phyloP scores from a whole-genome alignment of 1,139 yeast genomes.

The Magnusiomyces tetraspermus region DNA sequence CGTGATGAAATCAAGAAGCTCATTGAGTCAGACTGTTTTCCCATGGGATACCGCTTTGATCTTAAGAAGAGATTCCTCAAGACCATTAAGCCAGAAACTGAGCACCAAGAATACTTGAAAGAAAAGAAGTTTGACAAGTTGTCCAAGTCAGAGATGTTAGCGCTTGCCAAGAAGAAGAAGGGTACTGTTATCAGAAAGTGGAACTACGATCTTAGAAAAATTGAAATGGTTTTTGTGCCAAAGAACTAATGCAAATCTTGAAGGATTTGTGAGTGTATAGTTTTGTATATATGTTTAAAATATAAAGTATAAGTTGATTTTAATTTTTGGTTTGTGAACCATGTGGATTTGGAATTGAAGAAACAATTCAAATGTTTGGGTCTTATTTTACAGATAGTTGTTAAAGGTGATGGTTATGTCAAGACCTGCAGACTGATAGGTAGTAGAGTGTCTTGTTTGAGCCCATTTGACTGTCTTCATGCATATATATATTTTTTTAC shows the following conservation, averaged over 20 bases:
- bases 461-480: too few relatives aligned
- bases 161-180: constrained; percentile 14
- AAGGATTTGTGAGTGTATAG: background rate
- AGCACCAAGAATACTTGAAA: constrained; percentile 11
- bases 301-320: too few relatives aligned
- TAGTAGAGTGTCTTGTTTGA: too few relatives aligned
- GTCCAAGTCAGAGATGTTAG: constrained; percentile 24
- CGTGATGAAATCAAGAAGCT: constrained; percentile 16
- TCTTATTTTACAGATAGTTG: too few relatives aligned
- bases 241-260: background rate
- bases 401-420: too few relatives aligned
- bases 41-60: constrained; percentile 34
- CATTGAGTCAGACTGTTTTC: constrained; percentile 28
- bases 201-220: constrained; percentile 39
- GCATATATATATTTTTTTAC: too few relatives aligned
- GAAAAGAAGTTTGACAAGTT: constrained; percentile 28
- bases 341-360: too few relatives aligned
- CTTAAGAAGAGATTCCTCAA: constrained; percentile 35
- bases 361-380: too few relatives aligned
- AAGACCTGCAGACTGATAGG: too few relatives aligned
- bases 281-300: too few relatives aligned
- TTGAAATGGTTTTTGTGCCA: constrained; percentile 30
- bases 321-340: too few relatives aligned
- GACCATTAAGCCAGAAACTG: constrained; percentile 33
- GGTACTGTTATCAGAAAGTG: constrained; percentile 40